A percentile compares a stretch with the other conserved stretches of the same genome.
Conservation (phyloP, 768 basidiomycete genomes). For the Lactifluus echinatus region DNA sequence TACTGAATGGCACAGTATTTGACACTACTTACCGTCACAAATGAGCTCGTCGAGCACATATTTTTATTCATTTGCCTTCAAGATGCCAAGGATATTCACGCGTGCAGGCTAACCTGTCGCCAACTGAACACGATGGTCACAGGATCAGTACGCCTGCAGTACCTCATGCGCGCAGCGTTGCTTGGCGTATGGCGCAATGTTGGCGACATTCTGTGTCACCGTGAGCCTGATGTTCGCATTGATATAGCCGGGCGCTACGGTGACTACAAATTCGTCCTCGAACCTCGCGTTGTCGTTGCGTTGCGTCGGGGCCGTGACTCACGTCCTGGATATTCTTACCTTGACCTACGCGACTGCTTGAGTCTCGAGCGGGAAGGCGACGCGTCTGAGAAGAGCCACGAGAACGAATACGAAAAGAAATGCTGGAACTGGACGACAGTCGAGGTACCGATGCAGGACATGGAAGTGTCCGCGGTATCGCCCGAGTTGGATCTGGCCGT, state of each 20-base stretch:
- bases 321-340: too few species aligned
- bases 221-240: not conserved
- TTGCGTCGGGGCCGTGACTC: not conserved
- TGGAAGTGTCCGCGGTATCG: too few species aligned
- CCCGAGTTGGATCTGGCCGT: conserved; percentile 1
- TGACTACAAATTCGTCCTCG: not conserved
- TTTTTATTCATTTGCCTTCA: not conserved
- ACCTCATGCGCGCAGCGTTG: not conserved
- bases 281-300: not conserved
- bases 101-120: not conserved
- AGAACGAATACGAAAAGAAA: too few species aligned
- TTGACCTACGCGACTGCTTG: too few species aligned
- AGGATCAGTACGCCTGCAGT: not conserved
- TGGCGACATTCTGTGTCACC: not conserved
- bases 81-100: not conserved
- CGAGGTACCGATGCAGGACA: too few species aligned
- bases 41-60: not conserved
- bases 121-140: not conserved
- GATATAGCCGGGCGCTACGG: too few species aligned
- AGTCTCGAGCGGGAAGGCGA: too few species aligned
- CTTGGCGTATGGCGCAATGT: not conserved
- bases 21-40: not conserved
- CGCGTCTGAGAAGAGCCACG: too few species aligned
- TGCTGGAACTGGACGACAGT: too few species aligned
- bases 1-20: too few species aligned